A percentile compares a stretch with the other conserved stretches of the same genome.
Conservation (phyloP, 345 rosid genomes). For the Corchorus capsularis region DNA sequence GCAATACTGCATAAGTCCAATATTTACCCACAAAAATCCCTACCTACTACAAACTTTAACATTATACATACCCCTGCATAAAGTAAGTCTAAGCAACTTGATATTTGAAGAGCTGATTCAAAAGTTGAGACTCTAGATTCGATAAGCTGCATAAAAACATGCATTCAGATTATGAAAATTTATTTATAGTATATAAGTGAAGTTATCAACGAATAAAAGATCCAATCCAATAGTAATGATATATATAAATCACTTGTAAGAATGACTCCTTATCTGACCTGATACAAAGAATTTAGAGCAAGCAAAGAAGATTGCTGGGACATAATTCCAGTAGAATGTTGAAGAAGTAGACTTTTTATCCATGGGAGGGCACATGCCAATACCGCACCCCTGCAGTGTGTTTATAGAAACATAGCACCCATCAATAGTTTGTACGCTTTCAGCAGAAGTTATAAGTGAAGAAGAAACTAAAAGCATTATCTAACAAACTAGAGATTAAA, state of each 20-base stretch:
- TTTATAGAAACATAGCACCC: not conserved
- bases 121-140: slow-evolving; percentile 81
- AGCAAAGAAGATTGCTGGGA: slow-evolving; percentile 78
- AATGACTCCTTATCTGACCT: slow-evolving; percentile 46
- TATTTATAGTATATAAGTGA: not conserved
- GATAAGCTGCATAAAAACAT: slow-evolving; percentile 57
- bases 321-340: slow-evolving; percentile 82
- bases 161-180: not conserved
- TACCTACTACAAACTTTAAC: not conserved
- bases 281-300: slow-evolving; percentile 79
- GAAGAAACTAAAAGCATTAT: not conserved
- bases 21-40: not conserved
- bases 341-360: slow-evolving; percentile 78
- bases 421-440: not conserved
- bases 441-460: not conserved
- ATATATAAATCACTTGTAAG: not conserved
- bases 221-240: not conserved
- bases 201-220: not conserved
- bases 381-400: slow-evolving; percentile 75
- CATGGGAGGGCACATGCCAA: slow-evolving; percentile 86
- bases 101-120: slow-evolving; percentile 67
- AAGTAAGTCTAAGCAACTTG: slow-evolving; percentile 61
- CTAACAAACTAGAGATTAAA: not conserved
- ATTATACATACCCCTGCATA: slow-evolving; percentile 48
- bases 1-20: not conserved